Percentiles rank a stretch among this genome's conserved stretches.
phyloP scores from a whole-genome alignment of 768 basidiomycete species.

The Agrocybe pediades region DNA sequence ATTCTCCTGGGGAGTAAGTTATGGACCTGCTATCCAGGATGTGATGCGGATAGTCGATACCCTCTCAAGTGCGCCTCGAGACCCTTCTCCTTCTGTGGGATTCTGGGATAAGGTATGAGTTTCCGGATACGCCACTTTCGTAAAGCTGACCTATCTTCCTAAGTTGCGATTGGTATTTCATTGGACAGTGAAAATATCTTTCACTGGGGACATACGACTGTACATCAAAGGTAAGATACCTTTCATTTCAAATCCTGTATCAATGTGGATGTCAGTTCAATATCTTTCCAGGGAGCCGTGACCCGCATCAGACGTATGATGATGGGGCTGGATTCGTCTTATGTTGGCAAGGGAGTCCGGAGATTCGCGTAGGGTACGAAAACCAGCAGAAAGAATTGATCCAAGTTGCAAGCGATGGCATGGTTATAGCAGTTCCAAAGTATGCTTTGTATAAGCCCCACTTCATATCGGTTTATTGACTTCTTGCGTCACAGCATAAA shows the following conservation, averaged over 20 bases:
- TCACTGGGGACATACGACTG: constrained; percentile 70
- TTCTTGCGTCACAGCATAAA: constrained; percentile 24
- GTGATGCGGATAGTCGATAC: constrained; percentile 82
- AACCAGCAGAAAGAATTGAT: constrained; percentile 78
- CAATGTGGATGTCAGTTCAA: neutral
- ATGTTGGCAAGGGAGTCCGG: constrained; percentile 78
- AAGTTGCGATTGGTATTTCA: constrained; percentile 81
- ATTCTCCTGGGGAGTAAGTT: constrained; percentile 89
- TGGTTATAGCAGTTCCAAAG: constrained; percentile 87
- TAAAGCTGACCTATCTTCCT: constrained; percentile 2
- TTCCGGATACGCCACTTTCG: neutral
- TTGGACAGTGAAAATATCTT: constrained; percentile 72
- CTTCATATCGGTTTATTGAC: constrained; percentile 10
- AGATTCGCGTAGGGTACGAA: constrained; percentile 65
- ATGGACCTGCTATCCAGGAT: constrained; percentile 85
- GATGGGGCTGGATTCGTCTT: constrained; percentile 87
- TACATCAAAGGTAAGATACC: constrained; percentile 78
- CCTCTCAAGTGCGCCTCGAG: constrained; percentile 73
- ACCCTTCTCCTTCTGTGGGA: constrained; percentile 81
- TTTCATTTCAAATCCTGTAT: neutral
- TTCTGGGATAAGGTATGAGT: constrained; percentile 91
- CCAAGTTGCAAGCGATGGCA: constrained; percentile 79
- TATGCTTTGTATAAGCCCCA: constrained; percentile 37
- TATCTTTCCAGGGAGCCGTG: constrained; percentile 64
- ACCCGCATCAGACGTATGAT: constrained; percentile 72